Percentiles rank a stretch among this genome's conserved stretches.
Evolutionary conservation across 1,284 basidiomycete species (phyloP).

Genomic region (Entoloma clypeatum): DNA sequence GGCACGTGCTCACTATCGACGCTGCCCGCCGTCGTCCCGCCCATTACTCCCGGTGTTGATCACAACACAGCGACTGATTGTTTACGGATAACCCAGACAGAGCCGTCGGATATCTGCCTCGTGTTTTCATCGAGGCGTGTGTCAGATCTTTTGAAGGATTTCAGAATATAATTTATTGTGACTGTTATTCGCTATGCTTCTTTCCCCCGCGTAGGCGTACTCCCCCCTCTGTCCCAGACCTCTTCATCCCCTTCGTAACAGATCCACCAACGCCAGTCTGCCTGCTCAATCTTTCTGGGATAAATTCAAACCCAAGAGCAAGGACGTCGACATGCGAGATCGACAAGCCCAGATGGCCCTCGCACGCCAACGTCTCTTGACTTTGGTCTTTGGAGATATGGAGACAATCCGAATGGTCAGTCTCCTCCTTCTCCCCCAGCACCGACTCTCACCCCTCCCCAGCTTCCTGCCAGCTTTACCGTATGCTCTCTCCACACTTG

Average conservation of each 20-base stretch:
- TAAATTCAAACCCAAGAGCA: conserved; percentile 64
- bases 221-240: conserved; percentile 24
- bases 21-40: no score
- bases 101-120: conserved; percentile 37
- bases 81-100: conserved; percentile 20
- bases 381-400: conserved; percentile 77
- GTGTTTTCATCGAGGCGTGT: conserved; percentile 44
- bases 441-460: conserved; percentile 11
- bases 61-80: conserved; percentile 15
- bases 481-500: conserved; percentile 34
- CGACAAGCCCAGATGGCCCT: conserved; percentile 56
- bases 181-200: no score
- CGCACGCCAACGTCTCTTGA: conserved; percentile 67
- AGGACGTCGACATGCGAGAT: conserved; percentile 53
- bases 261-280: conserved; percentile 63
- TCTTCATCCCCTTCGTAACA: conserved; percentile 38
- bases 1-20: conserved; percentile 13
- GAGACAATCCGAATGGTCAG: conserved; percentile 74
- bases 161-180: conserved; percentile 22
- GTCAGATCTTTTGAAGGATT: conserved; percentile 20
- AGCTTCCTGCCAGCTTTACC: conserved; percentile 62
- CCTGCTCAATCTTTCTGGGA: conserved; percentile 63
- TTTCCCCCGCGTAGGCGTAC: conserved; percentile 69
- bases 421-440: conserved; percentile 14
- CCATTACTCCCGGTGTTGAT: conserved; percentile 9